Percentiles rank a stretch among this genome's conserved stretches.
These are phyloP conservation scores for Colletotrichum sp. DNA, from an alignment of 2,329 filamentous ascomycete species.

Conservation along the genomic window DNA sequence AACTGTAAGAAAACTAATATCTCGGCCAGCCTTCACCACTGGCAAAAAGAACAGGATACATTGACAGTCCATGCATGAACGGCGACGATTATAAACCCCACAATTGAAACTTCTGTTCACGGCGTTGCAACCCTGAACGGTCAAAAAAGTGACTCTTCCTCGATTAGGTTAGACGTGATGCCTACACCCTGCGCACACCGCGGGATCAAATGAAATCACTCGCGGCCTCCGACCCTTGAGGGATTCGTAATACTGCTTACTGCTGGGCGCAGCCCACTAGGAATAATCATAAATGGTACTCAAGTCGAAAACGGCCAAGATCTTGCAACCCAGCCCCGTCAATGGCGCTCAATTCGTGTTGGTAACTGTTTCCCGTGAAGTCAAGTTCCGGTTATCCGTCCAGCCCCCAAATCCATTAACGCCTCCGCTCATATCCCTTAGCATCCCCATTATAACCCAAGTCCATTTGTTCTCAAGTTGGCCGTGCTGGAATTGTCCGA, in stretches of 20 bases:
- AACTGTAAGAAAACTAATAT: neutral
- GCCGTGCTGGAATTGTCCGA: constrained; percentile 8
- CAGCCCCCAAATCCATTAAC: neutral
- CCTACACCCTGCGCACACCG: neutral
- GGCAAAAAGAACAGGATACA: neutral
- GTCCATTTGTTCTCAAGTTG: neutral
- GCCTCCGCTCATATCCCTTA: neutral
- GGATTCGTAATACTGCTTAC: neutral
- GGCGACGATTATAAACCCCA: neutral
- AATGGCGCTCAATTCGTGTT: neutral
- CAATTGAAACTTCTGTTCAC: neutral
- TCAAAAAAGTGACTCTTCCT: neutral
- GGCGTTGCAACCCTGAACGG: neutral
- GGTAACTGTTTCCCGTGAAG: neutral
- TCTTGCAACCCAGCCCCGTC: neutral
- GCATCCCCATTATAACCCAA: neutral
- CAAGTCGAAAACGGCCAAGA: neutral
- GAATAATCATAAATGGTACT: neutral
- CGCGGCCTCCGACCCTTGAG: neutral
- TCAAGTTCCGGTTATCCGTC: neutral
- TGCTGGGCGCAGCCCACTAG: neutral
- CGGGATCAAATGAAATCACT: neutral
- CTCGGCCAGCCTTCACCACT: neutral
- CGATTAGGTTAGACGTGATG: neutral
- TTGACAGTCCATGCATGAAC: neutral